phyloP scores from a whole-genome alignment of 2,329 filamentous ascomycete genomes.

The Epichloe gansuensis region DNA sequence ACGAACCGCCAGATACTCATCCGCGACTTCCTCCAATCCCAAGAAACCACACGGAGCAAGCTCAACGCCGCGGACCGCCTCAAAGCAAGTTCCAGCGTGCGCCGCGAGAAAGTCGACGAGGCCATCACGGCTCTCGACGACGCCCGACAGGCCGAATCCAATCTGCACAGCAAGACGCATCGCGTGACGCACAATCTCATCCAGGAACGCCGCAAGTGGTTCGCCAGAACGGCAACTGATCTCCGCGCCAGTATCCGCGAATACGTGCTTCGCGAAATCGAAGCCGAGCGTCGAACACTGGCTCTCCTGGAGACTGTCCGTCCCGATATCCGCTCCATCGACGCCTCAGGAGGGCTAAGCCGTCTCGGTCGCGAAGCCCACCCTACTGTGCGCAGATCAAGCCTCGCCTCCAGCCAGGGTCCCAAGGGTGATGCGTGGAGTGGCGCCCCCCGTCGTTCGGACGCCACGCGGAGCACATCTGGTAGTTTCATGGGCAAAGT shows the following conservation, averaged over 20 bases:
- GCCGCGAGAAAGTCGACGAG: slow-evolving; percentile 92
- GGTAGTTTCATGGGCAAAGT: slow-evolving; percentile 55
- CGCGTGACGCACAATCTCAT: slow-evolving; percentile 82
- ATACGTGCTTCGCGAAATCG: slow-evolving; percentile 88
- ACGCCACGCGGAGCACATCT: slow-evolving; percentile 67
- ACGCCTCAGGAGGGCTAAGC: slow-evolving; percentile 78
- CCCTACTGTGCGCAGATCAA: slow-evolving; percentile 59
- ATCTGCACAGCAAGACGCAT: slow-evolving; percentile 73
- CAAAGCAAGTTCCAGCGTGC: slow-evolving; percentile 74
- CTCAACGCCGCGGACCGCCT: slow-evolving; percentile 78
- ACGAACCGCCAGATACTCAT: slow-evolving; percentile 96
- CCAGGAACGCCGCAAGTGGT: slow-evolving; percentile 83
- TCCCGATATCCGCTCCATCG: slow-evolving; percentile 85
- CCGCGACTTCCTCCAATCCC: slow-evolving; percentile 82
- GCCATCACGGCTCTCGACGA: slow-evolving; percentile 87
- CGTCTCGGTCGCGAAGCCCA: slow-evolving; percentile 81
- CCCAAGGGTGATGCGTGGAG: slow-evolving; percentile 98
- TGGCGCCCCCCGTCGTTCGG: slow-evolving; percentile 72
- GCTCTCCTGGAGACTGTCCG: slow-evolving; percentile 88
- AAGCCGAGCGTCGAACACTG: slow-evolving; percentile 82
- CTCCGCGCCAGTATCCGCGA: slow-evolving; percentile 74
- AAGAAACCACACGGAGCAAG: slow-evolving; percentile 71
- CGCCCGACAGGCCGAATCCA: slow-evolving; percentile 66
- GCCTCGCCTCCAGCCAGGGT: slow-evolving; percentile 76
- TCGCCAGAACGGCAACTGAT: slow-evolving; percentile 72